A percentile compares a stretch with the other conserved stretches of the same genome.
phyloP scores from a whole-genome alignment of 805 yeast species.

The Torulaspora microellipsoides region DNA sequence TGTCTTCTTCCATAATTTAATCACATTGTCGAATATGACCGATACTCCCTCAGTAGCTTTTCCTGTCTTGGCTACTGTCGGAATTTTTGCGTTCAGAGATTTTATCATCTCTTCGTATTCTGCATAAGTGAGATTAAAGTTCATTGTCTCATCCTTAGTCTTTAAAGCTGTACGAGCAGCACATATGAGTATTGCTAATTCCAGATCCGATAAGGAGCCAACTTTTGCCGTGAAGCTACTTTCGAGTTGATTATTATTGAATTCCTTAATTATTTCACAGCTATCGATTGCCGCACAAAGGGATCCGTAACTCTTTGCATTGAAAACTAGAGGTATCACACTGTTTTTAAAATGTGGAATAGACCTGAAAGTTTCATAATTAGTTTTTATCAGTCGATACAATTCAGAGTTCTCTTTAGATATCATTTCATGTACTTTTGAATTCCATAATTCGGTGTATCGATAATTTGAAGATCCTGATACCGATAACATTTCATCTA shows the following conservation, averaged over 20 bases:
- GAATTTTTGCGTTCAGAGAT: slow-evolving; percentile 37
- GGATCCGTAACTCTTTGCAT: slow-evolving; percentile 28
- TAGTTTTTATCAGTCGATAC: slow-evolving; percentile 38
- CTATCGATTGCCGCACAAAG: slow-evolving; percentile 21
- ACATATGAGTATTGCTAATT: slow-evolving; percentile 63
- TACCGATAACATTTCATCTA: slow-evolving; percentile 35
- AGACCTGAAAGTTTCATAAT: slow-evolving; percentile 58
- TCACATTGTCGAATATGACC: slow-evolving; percentile 34
- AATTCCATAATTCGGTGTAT: slow-evolving; percentile 41
- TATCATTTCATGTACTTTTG: slow-evolving; percentile 31
- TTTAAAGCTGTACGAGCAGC: slow-evolving; percentile 69
- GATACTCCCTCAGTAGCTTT: slow-evolving; percentile 32
- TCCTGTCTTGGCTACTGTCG: slow-evolving; percentile 30
- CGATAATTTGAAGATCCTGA: slow-evolving; percentile 21
- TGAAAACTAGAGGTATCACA: slow-evolving; percentile 41
- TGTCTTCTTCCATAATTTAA: slow-evolving; percentile 56
- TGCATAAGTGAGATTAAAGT: slow-evolving; percentile 69
- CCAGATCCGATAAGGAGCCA: slow-evolving; percentile 59
- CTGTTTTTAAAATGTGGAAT: slow-evolving; percentile 46
- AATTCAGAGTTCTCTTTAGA: slow-evolving; percentile 32
- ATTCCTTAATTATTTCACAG: slow-evolving; percentile 20
- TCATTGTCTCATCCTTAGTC: slow-evolving; percentile 52
- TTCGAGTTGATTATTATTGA: slow-evolving; percentile 28
- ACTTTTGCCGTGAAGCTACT: slow-evolving; percentile 26
- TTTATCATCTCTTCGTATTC: slow-evolving; percentile 64